Evolutionary conservation across 345 rosid species (phyloP), one percentile per base, ranked within the genome.

Genomic region (Brassica nigra): DNA sequence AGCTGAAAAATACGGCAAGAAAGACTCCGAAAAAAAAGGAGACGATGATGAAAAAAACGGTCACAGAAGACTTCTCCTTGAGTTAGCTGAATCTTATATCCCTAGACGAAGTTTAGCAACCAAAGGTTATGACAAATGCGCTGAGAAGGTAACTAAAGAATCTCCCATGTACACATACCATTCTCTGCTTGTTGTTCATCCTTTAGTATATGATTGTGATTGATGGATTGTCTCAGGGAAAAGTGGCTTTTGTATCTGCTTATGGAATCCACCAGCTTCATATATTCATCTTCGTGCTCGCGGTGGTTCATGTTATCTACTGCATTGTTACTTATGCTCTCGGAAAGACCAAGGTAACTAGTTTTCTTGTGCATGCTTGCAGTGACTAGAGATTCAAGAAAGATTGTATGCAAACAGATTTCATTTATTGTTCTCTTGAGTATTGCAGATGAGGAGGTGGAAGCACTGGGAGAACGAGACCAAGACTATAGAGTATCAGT

Each of bases 251-350:
- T 55, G 61, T 55, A 7, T 55, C 61, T 55, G 61, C 61, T 2
- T 55, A 55, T 55, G 61, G 61, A 16, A 55, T 55, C 61, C 61
- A 55, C 61, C 61, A 55, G 61, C 61, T 55, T 11, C 61, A 55
- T 52, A 52, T 52, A 52, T 52, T 52, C 58, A 52, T 52, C 9
- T 52, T 52, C 23, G 58, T 52, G 58, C 61, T 55, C 11, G 61
- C 61, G 0, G 61, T 55, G 61, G 61, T 55, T 55, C 61, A 55
- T 55, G 61, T 55, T 55, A 16, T 55, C 10, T 55, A 55, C 61
- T 55, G 61, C 61, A 55, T 55, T 55, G 61, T 55, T 7, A 55
- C 61, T 55, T 55, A 55, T 55, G 61, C 61, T 16, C 61, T 55
- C 2, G 61, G 61, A 55, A 55, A 55, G 61, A 55, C 61, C 61